Evolutionary conservation across 116 monocot species (phyloP), one percentile per base, ranked within the genome.

Genomic region (Dioscorea cayenensis): DNA sequence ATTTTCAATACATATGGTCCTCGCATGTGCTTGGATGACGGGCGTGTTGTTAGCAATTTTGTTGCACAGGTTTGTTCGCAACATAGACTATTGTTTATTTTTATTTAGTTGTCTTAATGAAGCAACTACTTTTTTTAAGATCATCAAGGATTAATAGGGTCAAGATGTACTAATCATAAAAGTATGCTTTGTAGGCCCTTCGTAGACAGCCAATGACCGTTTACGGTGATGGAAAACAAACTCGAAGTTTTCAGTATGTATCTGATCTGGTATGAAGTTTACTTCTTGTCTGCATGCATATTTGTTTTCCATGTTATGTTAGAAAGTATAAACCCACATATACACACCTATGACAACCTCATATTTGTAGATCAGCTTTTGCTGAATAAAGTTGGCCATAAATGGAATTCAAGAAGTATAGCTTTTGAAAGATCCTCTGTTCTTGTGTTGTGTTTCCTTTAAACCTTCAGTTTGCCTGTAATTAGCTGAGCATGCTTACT

Each of bases 1-100:
- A 89, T 89, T 73, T 89, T 89, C 67, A 89, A 85, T 66, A 85
- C 89, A 16, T 89, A 89, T 76, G 89, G 89, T n/a, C 89, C 88
- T 66, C 85, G 85, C 29, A 89, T 89, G 89, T 85, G 85, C 73
- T 69, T 85, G 36, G 85, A 89, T 77, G 89, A 89, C 76, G 85
- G 89, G 1, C 82, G 89, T 28, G 89, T 89, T 32, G 85, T 89
- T 16, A 83, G 85, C 83, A 85, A 85, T 75, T 89, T 85, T 69
- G 83, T 89, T 49, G 85, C 83, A 16, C 89, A 85, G 78, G 89
- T 85, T 68, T 51, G 59, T 28, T 66, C 21, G 0, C 14, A 12
- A 43, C 43, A 1, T 36, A 65, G 36, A 28, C 14, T 29, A 1
- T 22, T 18, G 0, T 23, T 4, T 51, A 37, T 38, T 6, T 32